Evolutionary conservation across 2,329 filamentous ascomycete genomes (phyloP), one percentile per base, ranked within the genome.

Genomic region (Fusarium concolor): DNA sequence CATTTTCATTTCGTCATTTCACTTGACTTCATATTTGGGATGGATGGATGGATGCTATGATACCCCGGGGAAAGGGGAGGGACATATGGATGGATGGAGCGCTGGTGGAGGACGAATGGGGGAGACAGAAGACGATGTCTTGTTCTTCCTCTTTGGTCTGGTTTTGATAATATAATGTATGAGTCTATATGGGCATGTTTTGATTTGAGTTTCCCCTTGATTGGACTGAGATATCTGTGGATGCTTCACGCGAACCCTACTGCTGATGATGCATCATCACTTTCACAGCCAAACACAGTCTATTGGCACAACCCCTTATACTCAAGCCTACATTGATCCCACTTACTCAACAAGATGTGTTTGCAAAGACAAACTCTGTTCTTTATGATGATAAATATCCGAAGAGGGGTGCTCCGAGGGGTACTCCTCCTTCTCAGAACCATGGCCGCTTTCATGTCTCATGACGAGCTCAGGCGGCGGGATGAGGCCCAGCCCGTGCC

Each of bases 61-160:
- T 68, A 68, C 65, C 65, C 65, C 61, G 62, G 65, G 43, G 61
- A 67, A 65, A 52, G 65, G 65, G 65, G 61, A 56, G 53, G 52
- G 55, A 52, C 44, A 39, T 46, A 24, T 24, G 22, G 22, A 31
- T 52, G 56, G 56, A 69, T 54, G 65, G 57, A 52, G 58, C 51
- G 56, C 49, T 67, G 47, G 38, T 33, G 33, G 62, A 57, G 47
- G 56, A 39, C 17, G 28, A 37, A 37, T 17, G 37, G 29, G 41
- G 44, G 28, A 50, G 51, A 43, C 39, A 33, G 41, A 29, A 18
- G 24, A 58, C 42, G 17, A 51, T 41, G 45, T 62, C 45, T 62
- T 47, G 35, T 65, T 65, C 41, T 63, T 57, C 57, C 29, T 56
- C 41, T 51, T 45, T 54, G 57, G 49, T 39, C 26, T 67, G 56